Percentiles rank a stretch among this genome's conserved stretches.
phyloP scores from a whole-genome alignment of 1,284 basidiomycete species.

The Cystobasidium slooffiae region DNA sequence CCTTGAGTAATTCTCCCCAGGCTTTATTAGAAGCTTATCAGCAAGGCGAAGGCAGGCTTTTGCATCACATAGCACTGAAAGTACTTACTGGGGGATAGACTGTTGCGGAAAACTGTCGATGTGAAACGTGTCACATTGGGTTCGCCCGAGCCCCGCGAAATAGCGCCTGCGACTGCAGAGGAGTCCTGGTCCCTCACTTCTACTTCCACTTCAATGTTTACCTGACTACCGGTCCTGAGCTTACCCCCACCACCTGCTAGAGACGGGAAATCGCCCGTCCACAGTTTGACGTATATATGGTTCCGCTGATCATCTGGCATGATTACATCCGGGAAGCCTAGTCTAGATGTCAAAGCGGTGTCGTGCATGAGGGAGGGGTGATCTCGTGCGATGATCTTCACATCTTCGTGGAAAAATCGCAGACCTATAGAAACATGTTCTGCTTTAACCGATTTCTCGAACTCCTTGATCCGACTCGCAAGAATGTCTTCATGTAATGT shows the following conservation, averaged over 20 bases:
- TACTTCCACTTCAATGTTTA: slow-evolving; percentile 84
- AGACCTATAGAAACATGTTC: slow-evolving; percentile 86
- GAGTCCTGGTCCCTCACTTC: slow-evolving; percentile 84
- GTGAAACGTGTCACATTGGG: slow-evolving; percentile 77
- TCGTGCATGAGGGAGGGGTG: slow-evolving; percentile 85
- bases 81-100: slow-evolving; percentile 49
- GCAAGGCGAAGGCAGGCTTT: neutral
- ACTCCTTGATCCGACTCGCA: slow-evolving; percentile 75
- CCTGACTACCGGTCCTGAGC: neutral
- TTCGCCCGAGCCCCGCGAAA: slow-evolving; percentile 85
- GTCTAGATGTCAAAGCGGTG: slow-evolving; percentile 76
- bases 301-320: slow-evolving; percentile 91
- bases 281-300: slow-evolving; percentile 89
- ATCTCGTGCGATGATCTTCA: slow-evolving; percentile 74
- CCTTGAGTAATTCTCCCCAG: slow-evolving; percentile 90
- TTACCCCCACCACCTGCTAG: slow-evolving; percentile 15
- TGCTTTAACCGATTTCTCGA: slow-evolving; percentile 72
- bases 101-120: slow-evolving; percentile 78
- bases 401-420: slow-evolving; percentile 84
- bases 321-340: slow-evolving; percentile 97
- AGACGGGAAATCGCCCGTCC: slow-evolving; percentile 75
- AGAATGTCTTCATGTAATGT: slow-evolving; percentile 96
- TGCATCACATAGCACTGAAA: neutral
- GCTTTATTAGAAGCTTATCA: slow-evolving; percentile 63
- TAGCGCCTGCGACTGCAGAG: slow-evolving; percentile 70